Base-by-base conservation (phyloP, 108 stramenopile species). In the Nitzschia palea region DNA sequence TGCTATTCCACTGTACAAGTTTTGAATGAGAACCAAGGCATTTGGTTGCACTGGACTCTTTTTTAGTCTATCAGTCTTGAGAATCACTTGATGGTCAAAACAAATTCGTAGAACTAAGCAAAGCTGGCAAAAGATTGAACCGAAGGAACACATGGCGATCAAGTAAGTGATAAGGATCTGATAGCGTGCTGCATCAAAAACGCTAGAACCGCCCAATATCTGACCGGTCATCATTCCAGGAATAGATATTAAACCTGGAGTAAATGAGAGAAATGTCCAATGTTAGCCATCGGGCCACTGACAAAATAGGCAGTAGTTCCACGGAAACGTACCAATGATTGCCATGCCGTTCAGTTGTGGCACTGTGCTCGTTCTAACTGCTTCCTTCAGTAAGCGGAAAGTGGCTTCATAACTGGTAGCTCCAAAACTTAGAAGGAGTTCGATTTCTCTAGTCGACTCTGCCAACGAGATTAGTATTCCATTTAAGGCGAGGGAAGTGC, bases 171-270 rank as follows among this genome's bases (percentile, higher is more conserved):
- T 95, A 18, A 95, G 71, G 35, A 93, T 67, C 72, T 97, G 96
- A 74, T 95, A 97, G 43, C 76, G 67, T 15, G 96, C 96, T 17
- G 94, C 94, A 61, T 93, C 85, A 9, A 72, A 77, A 8, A 89
- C 86, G 3, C 86, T 58, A 17, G 82, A 73, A 22, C 96, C 94
- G 1, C 91, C 91, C 27, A 97, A 72, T 28, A 95, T 89, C 59
- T 97, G 96, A 22, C 96, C 94, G 1, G 94, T 95, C 96, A 97
- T 97, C 94, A 97, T 97, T 14, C 96, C 94, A 40, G 93, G 95
- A 60, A 94, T 91, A 5, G 76, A 62, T 36, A 94, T 81, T 18
- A 68, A 6, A 4, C 62, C 62, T 28, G 29, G 22, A n/a, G n/a
- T n/a, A n/a, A n/a, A n/a, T n/a, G n/a, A n/a, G n/a, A n/a, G n/a